phyloP scores from a whole-genome alignment of 176 grass and related monocot species.

The Poa pratensis region DNA sequence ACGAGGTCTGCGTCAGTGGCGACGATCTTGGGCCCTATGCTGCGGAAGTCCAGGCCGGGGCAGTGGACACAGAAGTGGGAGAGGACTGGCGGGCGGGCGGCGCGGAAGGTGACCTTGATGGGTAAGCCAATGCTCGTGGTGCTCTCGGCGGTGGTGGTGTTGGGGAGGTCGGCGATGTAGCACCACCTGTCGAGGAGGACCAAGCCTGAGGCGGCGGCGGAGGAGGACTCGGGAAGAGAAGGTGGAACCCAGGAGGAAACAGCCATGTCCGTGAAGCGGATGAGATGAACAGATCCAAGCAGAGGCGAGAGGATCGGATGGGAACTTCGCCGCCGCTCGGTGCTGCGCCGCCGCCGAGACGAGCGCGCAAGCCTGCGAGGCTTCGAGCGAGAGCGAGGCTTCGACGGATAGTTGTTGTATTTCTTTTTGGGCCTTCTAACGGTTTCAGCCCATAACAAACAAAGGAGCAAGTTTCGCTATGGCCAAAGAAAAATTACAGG shows the following conservation, averaged over 20 bases:
- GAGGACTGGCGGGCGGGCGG: slow-evolving; percentile 18
- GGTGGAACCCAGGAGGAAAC: slow-evolving; percentile 20
- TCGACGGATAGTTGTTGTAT: too few species aligned
- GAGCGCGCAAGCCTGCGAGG: too few species aligned
- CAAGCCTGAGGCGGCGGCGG: background rate
- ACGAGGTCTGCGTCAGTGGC: slow-evolving; percentile 25
- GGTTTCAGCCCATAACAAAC: too few species aligned
- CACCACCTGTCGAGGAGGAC: slow-evolving; percentile 24
- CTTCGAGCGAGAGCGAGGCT: too few species aligned
- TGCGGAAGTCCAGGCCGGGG: slow-evolving; percentile 6
- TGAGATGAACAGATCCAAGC: background rate
- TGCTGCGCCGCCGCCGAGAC: too few species aligned
- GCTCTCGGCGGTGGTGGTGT: slow-evolving; percentile 14
- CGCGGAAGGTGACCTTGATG: slow-evolving; percentile 7
- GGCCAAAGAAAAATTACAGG: too few species aligned
- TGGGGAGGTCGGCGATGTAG: slow-evolving; percentile 31
- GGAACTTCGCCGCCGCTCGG: background rate
- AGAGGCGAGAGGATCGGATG: slow-evolving; percentile 27
- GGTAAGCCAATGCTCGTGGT: slow-evolving; percentile 8
- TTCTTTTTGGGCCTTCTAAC: too few species aligned
- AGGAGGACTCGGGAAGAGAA: background rate
- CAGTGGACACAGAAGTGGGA: slow-evolving; percentile 30
- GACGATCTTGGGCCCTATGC: background rate
- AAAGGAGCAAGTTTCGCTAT: too few species aligned
- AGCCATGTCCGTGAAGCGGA: background rate